phyloP scores from a whole-genome alignment of 495 filamentous ascomycete species.

The Hypoxylon fuscum region DNA sequence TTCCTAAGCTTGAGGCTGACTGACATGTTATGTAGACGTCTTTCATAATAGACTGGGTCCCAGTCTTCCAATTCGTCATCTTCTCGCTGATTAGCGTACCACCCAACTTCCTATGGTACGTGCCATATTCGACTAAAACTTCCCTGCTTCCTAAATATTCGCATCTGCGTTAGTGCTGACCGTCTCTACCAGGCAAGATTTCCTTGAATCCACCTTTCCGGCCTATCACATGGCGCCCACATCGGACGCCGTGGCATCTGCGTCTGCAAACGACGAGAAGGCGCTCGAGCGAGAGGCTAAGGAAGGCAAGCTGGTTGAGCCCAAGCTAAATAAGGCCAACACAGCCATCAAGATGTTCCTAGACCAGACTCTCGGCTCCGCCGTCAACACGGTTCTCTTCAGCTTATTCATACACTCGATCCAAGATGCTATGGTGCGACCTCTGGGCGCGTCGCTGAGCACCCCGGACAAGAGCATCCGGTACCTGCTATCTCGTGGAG shows the following conservation, averaged over 20 bases:
- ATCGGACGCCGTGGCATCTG: slow-evolving; percentile 46
- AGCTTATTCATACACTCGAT: slow-evolving; percentile 56
- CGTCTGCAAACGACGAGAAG: slow-evolving; percentile 51
- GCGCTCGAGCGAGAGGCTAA: slow-evolving; percentile 53
- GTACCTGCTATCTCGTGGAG: slow-evolving; percentile 34
- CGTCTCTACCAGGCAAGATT: slow-evolving; percentile 54
- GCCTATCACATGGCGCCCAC: slow-evolving; percentile 52
- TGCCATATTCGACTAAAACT: background rate
- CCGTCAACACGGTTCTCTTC: slow-evolving; percentile 82
- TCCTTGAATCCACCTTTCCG: slow-evolving; percentile 61
- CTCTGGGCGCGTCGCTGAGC: slow-evolving; percentile 31
- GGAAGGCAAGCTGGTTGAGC: slow-evolving; percentile 53
- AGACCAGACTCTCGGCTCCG: slow-evolving; percentile 81
- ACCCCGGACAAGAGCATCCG: slow-evolving; percentile 32
- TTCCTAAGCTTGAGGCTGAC: background rate
- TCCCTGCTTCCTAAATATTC: background rate
- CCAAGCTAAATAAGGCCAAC: slow-evolving; percentile 70
- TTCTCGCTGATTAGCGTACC: slow-evolving; percentile 81
- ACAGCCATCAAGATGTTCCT: slow-evolving; percentile 82
- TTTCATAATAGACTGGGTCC: slow-evolving; percentile 64
- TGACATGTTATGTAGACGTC: slow-evolving; percentile 53
- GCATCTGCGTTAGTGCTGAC: slow-evolving; percentile 9
- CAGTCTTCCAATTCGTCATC: slow-evolving; percentile 79
- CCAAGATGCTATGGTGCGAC: slow-evolving; percentile 48
- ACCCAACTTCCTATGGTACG: slow-evolving; percentile 89